Conservation (phyloP, 2,329 filamentous ascomycete species). For the Dactylellina parvicollis region DNA sequence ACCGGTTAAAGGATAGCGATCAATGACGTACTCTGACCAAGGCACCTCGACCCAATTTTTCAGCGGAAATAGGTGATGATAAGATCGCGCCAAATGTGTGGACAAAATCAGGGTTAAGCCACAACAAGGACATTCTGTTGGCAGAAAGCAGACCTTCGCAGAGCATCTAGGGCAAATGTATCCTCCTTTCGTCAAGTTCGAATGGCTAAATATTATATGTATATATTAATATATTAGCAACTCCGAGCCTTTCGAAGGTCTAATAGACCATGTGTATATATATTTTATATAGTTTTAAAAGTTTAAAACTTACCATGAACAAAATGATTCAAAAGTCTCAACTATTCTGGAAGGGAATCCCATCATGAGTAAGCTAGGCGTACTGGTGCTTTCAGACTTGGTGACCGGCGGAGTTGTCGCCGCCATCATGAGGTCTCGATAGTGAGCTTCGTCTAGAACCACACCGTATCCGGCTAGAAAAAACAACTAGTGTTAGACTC, state of each 20-base stretch:
- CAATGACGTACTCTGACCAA: constrained; percentile 70
- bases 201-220: constrained; percentile 52
- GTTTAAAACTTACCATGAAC: constrained; percentile 72
- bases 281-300: not conserved
- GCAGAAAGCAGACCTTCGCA: constrained; percentile 87
- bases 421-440: constrained; percentile 85
- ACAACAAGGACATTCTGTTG: constrained; percentile 89
- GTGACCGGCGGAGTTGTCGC: constrained; percentile 90
- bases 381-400: constrained; percentile 70
- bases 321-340: constrained; percentile 77
- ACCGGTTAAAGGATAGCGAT: not conserved
- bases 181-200: constrained; percentile 68
- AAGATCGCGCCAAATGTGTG: constrained; percentile 90
- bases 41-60: constrained; percentile 89
- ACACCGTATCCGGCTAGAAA: constrained; percentile 73
- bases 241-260: not conserved
- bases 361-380: constrained; percentile 87
- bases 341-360: constrained; percentile 90
- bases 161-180: constrained; percentile 91
- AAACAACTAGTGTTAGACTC: not conserved
- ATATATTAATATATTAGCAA: not conserved
- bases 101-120: constrained; percentile 91
- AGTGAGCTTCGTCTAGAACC: constrained; percentile 86
- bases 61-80: constrained; percentile 90
- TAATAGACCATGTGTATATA: too few relatives aligned